phyloP scores from a whole-genome alignment of 2,329 filamentous ascomycete species.

The Penicillium sp. region DNA sequence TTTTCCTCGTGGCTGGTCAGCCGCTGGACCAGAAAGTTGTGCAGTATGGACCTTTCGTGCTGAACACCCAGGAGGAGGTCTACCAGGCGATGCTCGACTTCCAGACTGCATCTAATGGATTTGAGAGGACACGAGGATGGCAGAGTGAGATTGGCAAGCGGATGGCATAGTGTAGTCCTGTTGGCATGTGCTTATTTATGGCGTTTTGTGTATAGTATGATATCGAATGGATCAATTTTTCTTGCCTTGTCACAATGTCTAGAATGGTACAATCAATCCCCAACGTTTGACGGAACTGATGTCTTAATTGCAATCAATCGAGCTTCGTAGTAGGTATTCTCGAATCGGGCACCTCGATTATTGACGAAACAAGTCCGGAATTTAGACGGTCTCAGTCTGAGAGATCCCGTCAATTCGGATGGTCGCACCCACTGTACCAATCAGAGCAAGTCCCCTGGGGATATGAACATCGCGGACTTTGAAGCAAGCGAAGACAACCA shows the following conservation, averaged over 20 bases:
- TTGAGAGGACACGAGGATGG: conserved; percentile 76
- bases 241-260: no score
- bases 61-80: conserved; percentile 67
- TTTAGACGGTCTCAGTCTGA: conserved; percentile 11
- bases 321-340: not conserved
- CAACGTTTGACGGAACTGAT: no score
- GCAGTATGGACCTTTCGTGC: conserved; percentile 82
- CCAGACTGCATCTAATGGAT: conserved; percentile 69
- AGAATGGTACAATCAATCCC: no score
- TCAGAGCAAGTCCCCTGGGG: conserved; percentile 56
- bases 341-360: not conserved
- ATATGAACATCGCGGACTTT: conserved; percentile 55
- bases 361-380: not conserved
- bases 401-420: conserved; percentile 18
- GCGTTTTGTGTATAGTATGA: not conserved
- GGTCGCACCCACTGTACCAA: conserved; percentile 43
- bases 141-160: conserved; percentile 80
- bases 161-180: conserved; percentile 48
- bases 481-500: conserved; percentile 63
- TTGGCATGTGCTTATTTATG: not conserved
- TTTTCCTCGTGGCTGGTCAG: conserved; percentile 70
- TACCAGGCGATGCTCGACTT: conserved; percentile 74
- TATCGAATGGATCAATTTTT: not conserved
- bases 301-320: no score
- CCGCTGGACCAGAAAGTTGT: conserved; percentile 76